Percentiles rank a stretch among this genome's conserved stretches.
Conservation (phyloP, 495 filamentous ascomycete species). For the Hypomontagnella monticulosa region DNA sequence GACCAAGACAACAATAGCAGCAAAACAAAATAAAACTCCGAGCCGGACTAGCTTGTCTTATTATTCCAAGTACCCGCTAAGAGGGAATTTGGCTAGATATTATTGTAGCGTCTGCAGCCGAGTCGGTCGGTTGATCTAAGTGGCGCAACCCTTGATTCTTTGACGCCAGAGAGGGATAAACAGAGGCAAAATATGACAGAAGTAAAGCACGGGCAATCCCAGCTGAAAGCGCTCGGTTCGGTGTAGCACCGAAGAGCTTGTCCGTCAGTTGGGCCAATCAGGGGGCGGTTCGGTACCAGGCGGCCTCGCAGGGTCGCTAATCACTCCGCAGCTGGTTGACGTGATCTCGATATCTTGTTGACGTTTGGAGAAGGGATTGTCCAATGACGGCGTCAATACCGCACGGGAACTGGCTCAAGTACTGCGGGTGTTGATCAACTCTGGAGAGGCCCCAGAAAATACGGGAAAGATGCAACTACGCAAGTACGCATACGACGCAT, state of each 20-base stretch:
- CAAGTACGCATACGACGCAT: conserved; percentile 18
- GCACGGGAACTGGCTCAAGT: not conserved
- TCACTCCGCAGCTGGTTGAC: conserved; percentile 38
- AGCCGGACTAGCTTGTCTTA: conserved; percentile 17
- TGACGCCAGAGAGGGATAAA: conserved; percentile 16
- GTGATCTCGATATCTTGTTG: conserved; percentile 44
- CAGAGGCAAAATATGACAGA: conserved; percentile 27
- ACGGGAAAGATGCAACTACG: conserved; percentile 10
- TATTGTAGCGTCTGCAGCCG: conserved; percentile 20
- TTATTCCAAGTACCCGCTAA: conserved; percentile 16
- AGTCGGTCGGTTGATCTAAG: conserved; percentile 3
- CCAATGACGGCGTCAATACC: conserved; percentile 35
- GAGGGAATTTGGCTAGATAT: conserved; percentile 11
- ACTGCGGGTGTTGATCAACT: conserved; percentile 14
- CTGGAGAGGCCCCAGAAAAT: conserved; percentile 5
- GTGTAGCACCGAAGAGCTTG: conserved; percentile 36
- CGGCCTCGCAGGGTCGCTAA: conserved; percentile 41
- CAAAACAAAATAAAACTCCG: conserved; percentile 11
- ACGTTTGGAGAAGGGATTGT: conserved; percentile 43
- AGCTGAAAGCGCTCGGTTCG: conserved; percentile 40
- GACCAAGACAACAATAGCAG: conserved; percentile 15
- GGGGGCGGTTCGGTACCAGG: conserved; percentile 5
- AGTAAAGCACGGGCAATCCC: conserved; percentile 30
- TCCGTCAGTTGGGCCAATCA: conserved; percentile 34
- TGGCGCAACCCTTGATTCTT: conserved; percentile 28